A percentile compares a stretch with the other conserved stretches of the same genome.
These are phyloP conservation scores for Aeschynomene evenia DNA, from an alignment of 306 rosid species.

Conservation along the genomic window DNA sequence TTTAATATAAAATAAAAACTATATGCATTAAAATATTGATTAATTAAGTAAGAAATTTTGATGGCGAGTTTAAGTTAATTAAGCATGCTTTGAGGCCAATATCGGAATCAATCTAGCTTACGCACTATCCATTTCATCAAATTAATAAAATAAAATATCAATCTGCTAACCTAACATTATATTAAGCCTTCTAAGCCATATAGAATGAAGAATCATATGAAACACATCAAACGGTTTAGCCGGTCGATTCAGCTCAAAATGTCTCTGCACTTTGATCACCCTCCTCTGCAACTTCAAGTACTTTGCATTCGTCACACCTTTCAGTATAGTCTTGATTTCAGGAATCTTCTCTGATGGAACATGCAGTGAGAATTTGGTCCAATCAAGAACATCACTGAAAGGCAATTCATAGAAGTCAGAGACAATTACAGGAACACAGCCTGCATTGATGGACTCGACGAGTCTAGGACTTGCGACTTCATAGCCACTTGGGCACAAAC, in stretches of 20 bases:
- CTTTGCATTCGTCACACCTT: slow-evolving; percentile 32
- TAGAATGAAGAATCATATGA: slow-evolving; percentile 75
- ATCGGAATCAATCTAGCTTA: too few species aligned
- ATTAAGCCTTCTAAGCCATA: slow-evolving; percentile 76
- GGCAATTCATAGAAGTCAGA: slow-evolving; percentile 56
- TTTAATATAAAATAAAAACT: too few species aligned
- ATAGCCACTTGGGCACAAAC: slow-evolving; percentile 79
- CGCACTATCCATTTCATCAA: too few species aligned
- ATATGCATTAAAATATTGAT: too few species aligned
- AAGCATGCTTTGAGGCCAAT: too few species aligned
- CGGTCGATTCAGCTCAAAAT: slow-evolving; percentile 57
- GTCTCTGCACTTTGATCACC: slow-evolving; percentile 54
- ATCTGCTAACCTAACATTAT: slow-evolving; percentile 34
- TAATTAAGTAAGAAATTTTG: too few species aligned
- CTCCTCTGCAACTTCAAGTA: slow-evolving; percentile 46
- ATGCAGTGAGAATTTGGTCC: slow-evolving; percentile 57
- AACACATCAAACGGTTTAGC: slow-evolving; percentile 57
- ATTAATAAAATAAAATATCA: too few species aligned
- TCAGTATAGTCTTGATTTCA: slow-evolving; percentile 53
- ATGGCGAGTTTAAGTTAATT: too few species aligned
- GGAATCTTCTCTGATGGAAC: slow-evolving; percentile 48
- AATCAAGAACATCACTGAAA: slow-evolving; percentile 65
- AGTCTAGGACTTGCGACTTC: slow-evolving; percentile 87
- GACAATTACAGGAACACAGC: slow-evolving; percentile 72
- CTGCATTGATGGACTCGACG: slow-evolving; percentile 54